phyloP scores from a whole-genome alignment of 2,329 filamentous ascomycete genomes.

The Lecanosticta acicola region DNA sequence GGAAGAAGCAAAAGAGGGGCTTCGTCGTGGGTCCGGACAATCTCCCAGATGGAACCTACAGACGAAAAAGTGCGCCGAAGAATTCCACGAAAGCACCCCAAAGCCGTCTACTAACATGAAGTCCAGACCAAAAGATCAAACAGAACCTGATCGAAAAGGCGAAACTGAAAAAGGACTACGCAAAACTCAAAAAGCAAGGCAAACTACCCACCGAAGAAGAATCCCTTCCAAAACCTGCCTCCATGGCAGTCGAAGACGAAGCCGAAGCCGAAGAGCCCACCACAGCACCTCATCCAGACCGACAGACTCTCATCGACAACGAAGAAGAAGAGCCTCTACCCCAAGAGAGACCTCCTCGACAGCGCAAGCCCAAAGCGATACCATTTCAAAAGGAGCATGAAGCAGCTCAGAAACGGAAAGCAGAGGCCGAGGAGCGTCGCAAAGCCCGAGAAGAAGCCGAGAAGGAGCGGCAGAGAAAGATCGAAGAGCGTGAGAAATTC shows the following conservation, averaged over 20 bases:
- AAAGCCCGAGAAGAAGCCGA: slow-evolving; percentile 59
- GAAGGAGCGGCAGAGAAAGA: slow-evolving; percentile 48
- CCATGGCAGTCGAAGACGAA: slow-evolving; percentile 13
- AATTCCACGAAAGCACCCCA: too few relatives aligned
- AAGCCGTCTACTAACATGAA: slow-evolving; percentile 9
- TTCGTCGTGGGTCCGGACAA: slow-evolving; percentile 87
- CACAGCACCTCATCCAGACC: slow-evolving; percentile 44
- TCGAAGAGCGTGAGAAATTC: slow-evolving; percentile 66
- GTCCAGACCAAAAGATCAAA: slow-evolving; percentile 78
- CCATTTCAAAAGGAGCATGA: slow-evolving; percentile 42
- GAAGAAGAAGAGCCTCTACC: slow-evolving; percentile 14
- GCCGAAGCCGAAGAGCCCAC: slow-evolving; percentile 26
- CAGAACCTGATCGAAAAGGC: slow-evolving; percentile 82
- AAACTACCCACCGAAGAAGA: slow-evolving; percentile 24
- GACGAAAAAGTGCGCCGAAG: slow-evolving; percentile 59
- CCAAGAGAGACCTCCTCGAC: slow-evolving; percentile 18
- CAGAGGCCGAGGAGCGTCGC: slow-evolving; percentile 58
- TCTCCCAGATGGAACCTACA: slow-evolving; percentile 81
- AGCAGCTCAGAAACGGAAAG: slow-evolving; percentile 49
- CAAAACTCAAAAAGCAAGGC: slow-evolving; percentile 68
- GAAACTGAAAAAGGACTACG: slow-evolving; percentile 87
- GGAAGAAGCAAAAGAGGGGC: slow-evolving; percentile 57
- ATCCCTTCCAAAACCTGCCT: slow-evolving; percentile 28
- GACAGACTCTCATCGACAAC: slow-evolving; percentile 29
- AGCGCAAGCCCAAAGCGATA: slow-evolving; percentile 38